Evolutionary conservation across 768 basidiomycete species (phyloP), one percentile per base, ranked within the genome.

Genomic region (Termitomyces sp.): DNA sequence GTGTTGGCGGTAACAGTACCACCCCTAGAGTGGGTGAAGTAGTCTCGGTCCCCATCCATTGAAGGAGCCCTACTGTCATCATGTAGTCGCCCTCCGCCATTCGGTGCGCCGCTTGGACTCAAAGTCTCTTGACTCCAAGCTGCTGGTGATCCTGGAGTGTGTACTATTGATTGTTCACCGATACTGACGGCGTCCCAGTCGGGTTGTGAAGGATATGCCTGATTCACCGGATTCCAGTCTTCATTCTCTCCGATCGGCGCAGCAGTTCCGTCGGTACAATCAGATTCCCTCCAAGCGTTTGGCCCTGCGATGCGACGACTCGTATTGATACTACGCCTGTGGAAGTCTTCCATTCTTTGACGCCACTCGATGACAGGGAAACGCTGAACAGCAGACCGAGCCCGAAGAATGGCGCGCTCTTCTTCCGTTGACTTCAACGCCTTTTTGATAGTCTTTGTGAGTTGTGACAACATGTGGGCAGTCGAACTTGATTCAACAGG

Each of bases 341-440:
- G 95, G 80, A 96, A 92, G 71, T 96, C 95, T 74, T 97, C 95
- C 80, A 87, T 91, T 49, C 91, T 85, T 70, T 96, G 94, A 67
- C 95, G 90, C 95, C 95, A 97, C 75, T 97, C 94, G 27, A 97
- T 91, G 56, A 97, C 95, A 5, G 95, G 95, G 89, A 97, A 97
- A 67, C 95, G 91, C 68, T 96, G 95, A 3, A 97, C 83, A 18
- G 94, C 95, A 16, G 95, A 96, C 43, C 95, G 85, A 44, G 95
- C 95, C 68, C 94, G 91, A 26, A 97, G 82, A 65, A 96, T 87
- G 9, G 94, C 93, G 55, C 95, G 88, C 65, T 96, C 95, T 71
- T 95, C 89, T 65, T 92, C 84, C 0, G 88, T 86, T 10, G 95
- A 95, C 73, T 90, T 95, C 61, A 97, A 75, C 5, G 95, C 95